Conservation (phyloP, 179 eudicot species). For the Sideroxylon spinosum region DNA sequence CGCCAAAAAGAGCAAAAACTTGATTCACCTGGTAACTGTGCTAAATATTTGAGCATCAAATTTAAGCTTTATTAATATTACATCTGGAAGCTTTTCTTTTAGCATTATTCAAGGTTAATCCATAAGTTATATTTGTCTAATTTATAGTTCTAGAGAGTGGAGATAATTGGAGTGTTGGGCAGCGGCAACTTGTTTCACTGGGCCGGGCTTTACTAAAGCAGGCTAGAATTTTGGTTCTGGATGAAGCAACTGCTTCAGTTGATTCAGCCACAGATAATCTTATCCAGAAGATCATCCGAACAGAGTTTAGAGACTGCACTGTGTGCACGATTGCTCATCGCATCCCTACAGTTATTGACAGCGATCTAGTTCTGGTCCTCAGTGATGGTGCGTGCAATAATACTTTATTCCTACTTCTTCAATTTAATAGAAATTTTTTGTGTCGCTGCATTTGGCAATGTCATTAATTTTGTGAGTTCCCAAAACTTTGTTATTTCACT, state of each 20-base stretch:
- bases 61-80: constrained; percentile 9
- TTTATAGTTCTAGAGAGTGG: constrained; percentile 82
- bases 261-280: constrained; percentile 96
- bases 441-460: background rate
- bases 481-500: no score
- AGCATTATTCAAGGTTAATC: background rate
- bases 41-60: background rate
- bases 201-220: constrained; percentile 96
- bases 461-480: no score
- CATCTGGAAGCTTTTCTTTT: background rate
- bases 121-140: background rate
- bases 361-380: constrained; percentile 95
- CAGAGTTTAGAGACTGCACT: constrained; percentile 82
- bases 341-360: constrained; percentile 94
- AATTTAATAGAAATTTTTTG: background rate
- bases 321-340: constrained; percentile 95
- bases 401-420: constrained; percentile 2
- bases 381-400: constrained; percentile 60
- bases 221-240: constrained; percentile 84
- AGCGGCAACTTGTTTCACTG: constrained; percentile 89
- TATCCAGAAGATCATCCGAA: constrained; percentile 86
- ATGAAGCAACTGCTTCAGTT: constrained; percentile 99
- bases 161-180: constrained; percentile 99
- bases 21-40: constrained; percentile 71
- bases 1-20: constrained; percentile 76